A percentile compares a stretch with the other conserved stretches of the same genome.
Evolutionary conservation across 2,329 filamentous ascomycete species (phyloP).

Genomic region (Fusarium sp.): DNA sequence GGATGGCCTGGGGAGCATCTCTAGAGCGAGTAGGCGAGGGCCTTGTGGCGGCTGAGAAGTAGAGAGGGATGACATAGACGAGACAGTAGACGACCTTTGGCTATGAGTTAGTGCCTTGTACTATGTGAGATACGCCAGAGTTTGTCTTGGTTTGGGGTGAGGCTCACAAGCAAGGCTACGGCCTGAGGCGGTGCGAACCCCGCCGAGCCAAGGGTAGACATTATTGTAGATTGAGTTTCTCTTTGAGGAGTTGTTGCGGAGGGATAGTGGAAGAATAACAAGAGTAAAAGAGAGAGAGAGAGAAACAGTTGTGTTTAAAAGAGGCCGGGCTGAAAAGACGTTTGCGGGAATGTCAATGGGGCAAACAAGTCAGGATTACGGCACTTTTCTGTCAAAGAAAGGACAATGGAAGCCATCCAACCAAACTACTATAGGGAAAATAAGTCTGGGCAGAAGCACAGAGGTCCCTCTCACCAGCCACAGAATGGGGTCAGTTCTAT

Average conservation of each 20-base stretch:
- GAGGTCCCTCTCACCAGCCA: constrained; percentile 32
- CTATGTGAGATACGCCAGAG: background rate
- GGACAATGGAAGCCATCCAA: constrained; percentile 10
- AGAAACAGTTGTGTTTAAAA: background rate
- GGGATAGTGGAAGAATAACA: background rate
- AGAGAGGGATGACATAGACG: constrained; percentile 91
- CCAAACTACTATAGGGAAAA: constrained; percentile 2
- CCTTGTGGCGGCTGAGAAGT: constrained; percentile 81
- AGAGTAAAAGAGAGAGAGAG: background rate
- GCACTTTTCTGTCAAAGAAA: constrained; percentile 18
- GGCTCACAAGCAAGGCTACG: constrained; percentile 41
- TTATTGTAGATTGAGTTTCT: constrained; percentile 11
- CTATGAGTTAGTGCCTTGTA: constrained; percentile 14
- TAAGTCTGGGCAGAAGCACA: constrained; percentile 13
- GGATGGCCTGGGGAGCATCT: constrained; percentile 90
- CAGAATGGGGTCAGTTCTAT: constrained; percentile 12
- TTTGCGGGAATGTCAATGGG: constrained; percentile 21
- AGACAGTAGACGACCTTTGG: constrained; percentile 78
- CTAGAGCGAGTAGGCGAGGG: constrained; percentile 82
- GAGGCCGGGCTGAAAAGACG: constrained; percentile 10
- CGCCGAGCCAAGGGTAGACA: constrained; percentile 19
- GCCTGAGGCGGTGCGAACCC: constrained; percentile 41
- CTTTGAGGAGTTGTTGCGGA: background rate
- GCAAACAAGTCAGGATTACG: constrained; percentile 19
- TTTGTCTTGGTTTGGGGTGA: background rate